Percentiles rank a stretch among this genome's conserved stretches.
Conservation (phyloP, 1,284 basidiomycete species). For the Amylostereum areolatum region DNA sequence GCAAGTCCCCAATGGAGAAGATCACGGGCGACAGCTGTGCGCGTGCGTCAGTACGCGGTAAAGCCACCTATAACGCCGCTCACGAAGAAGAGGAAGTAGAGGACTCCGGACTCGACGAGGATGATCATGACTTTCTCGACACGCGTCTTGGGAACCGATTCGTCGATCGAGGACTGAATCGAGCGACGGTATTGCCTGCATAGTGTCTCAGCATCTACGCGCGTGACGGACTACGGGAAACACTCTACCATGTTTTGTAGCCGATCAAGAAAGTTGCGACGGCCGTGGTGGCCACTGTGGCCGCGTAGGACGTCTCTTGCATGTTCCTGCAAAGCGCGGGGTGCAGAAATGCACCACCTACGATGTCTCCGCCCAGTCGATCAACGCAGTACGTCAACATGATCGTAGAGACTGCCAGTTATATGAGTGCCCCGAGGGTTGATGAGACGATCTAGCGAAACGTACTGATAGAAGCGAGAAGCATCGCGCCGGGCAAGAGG, state of each 20-base stretch:
- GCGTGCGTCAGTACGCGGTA: too few species aligned
- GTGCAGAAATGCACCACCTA: slow-evolving; percentile 8
- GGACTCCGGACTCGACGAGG: slow-evolving; percentile 12
- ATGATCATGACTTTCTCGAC: slow-evolving; percentile 11
- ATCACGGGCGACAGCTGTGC: too few species aligned
- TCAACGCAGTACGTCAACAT: slow-evolving; percentile 10
- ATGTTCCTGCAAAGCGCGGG: slow-evolving; percentile 13
- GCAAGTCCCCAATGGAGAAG: too few species aligned
- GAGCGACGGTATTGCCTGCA: slow-evolving; percentile 11
- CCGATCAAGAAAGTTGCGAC: slow-evolving; percentile 12
- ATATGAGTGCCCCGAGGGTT: not conserved
- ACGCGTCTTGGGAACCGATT: slow-evolving; percentile 4
- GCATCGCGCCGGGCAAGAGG: slow-evolving; percentile 6
- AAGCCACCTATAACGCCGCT: not conserved
- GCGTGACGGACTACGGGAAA: not conserved
- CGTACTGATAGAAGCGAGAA: slow-evolving; percentile 11
- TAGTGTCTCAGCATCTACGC: not conserved
- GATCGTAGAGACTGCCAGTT: slow-evolving; percentile 5
- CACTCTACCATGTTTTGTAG: slow-evolving; percentile 12
- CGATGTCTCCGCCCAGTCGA: slow-evolving; percentile 6
- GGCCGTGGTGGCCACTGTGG: slow-evolving; percentile 9
- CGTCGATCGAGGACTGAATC: slow-evolving; percentile 5
- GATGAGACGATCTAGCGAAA: not conserved
- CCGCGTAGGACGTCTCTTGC: slow-evolving; percentile 11
- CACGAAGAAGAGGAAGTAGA: slow-evolving; percentile 11